Base-by-base conservation (phyloP, 2,329 filamentous ascomycete genomes). In the Dryadomyces sulphureus region DNA sequence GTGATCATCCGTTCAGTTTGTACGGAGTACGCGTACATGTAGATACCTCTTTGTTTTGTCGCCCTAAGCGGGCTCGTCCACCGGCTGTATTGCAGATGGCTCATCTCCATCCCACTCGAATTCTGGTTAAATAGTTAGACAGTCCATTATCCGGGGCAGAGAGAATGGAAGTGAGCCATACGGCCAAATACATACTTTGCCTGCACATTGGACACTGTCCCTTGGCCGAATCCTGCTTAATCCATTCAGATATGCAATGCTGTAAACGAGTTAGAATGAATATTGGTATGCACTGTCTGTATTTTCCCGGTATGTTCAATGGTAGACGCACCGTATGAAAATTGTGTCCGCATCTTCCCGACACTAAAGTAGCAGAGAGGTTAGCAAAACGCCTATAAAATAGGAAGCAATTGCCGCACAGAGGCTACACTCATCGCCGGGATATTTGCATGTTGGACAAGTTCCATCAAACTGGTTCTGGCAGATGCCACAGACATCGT, bases 171-270 rank as follows among this genome's bases (percentile, higher is more conserved):
- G 21, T 45, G 24, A 39, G 4, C 17, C 19, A 11, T 4, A 20
- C 68, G n/a, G n/a, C n/a, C n/a, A n/a, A 24, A 14, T 3, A 22
- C 70, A 56, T 73, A 92, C 87, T 87, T 64, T 96, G 92, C 54
- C 92, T 78, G 60, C 92, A 98, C 92, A 98, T 96, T 24, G 92
- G 92, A 61, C 92, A 98, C 52, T 95, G 83, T 20, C 90, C 90
- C 56, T 88, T 90, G 24, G 89, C 85, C 12, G 86, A 81, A 52
- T 96, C 92, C 61, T 95, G 89, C 58, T 92, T 86, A 55, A 98
- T 87, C 92, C 92, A 98, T 57, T 88, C 85, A 56, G 84, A 73
- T 55, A 98, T 92, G 64, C 92, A 98, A 65, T 98, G 92, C 88
- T 94, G 55, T n/a, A 24, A 35, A 22, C 9, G 14, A 3, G 38